Percentiles rank a stretch among this genome's conserved stretches.
Evolutionary conservation across 257 asterid genomes (phyloP).

Genomic region (Leptodermis oblonga): DNA sequence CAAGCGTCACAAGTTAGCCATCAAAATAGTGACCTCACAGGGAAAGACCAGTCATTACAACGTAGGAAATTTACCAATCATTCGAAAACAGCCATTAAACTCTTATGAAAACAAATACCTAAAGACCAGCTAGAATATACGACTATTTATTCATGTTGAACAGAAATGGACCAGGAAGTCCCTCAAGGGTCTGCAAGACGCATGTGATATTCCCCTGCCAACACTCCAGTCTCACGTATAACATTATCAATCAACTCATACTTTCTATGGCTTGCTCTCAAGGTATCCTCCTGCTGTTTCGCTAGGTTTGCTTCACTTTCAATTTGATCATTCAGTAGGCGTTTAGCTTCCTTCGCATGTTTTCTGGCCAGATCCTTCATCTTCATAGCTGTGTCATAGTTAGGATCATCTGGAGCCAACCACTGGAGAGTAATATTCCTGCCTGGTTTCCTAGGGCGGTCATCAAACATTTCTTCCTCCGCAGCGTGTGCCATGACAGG

Average conservation of each 20-base stretch:
- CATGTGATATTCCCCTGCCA: conserved; percentile 36
- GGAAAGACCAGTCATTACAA: no score
- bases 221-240: conserved; percentile 37
- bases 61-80: no score
- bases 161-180: neutral
- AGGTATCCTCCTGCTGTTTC: conserved; percentile 39
- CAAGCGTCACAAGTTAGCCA: no score
- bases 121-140: neutral
- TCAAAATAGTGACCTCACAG: no score
- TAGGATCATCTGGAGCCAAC: conserved; percentile 60
- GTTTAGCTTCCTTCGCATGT: conserved; percentile 60
- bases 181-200: conserved; percentile 33
- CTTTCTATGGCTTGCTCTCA: conserved; percentile 48
- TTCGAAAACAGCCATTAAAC: no score
- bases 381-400: conserved; percentile 46
- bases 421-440: conserved; percentile 46
- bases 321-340: conserved; percentile 40
- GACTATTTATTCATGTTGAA: neutral
- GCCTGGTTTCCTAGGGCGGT: conserved; percentile 74
- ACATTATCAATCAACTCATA: conserved; percentile 37
- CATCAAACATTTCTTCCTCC: conserved; percentile 56
- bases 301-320: conserved; percentile 51
- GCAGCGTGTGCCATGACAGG: conserved; percentile 66
- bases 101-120: no score
- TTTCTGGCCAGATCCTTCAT: conserved; percentile 35